A percentile compares a stretch with the other conserved stretches of the same genome.
Conservation (phyloP, 2,329 filamentous ascomycete species). For the Alternaria burnsii region DNA sequence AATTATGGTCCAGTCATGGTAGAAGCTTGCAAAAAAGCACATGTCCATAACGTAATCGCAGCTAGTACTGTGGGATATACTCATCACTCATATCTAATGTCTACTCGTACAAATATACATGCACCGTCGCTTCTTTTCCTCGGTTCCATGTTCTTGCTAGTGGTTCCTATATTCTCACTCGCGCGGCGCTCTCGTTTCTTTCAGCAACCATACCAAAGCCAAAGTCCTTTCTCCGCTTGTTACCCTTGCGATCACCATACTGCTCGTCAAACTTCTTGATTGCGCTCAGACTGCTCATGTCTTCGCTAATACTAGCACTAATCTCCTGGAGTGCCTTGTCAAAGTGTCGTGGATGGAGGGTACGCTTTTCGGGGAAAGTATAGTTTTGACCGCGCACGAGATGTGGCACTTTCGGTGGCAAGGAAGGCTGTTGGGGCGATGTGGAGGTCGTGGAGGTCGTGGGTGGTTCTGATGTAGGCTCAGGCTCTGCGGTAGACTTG, state of each 20-base stretch:
- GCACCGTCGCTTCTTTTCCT: not conserved
- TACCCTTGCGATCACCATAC: conserved; percentile 81
- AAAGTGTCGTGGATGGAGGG: conserved; percentile 76
- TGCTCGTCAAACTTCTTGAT: conserved; percentile 97
- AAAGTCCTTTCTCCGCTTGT: conserved; percentile 67
- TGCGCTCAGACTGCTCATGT: conserved; percentile 85
- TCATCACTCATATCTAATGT: not conserved
- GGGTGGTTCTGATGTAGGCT: not conserved
- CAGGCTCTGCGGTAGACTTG: conserved; percentile 19
- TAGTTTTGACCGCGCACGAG: conserved; percentile 53
- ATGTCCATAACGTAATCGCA: not conserved
- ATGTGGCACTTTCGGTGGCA: conserved; percentile 41
- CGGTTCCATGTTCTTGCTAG: not conserved
- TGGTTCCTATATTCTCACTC: conserved; percentile 36
- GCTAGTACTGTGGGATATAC: not conserved
- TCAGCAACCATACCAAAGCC: conserved; percentile 56
- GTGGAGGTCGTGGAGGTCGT: conserved; percentile 16
- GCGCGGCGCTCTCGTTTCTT: conserved; percentile 41
- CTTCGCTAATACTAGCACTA: conserved; percentile 88
- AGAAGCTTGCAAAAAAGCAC: not conserved
- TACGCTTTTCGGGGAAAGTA: conserved; percentile 73
- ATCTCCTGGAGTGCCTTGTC: conserved; percentile 87
- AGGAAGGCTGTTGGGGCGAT: not conserved
- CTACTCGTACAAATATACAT: conserved; percentile 6
- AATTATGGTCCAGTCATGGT: not conserved